phyloP scores from a whole-genome alignment of 202 grass and related monocot genomes.

The Schoenoplectus triqueter region DNA sequence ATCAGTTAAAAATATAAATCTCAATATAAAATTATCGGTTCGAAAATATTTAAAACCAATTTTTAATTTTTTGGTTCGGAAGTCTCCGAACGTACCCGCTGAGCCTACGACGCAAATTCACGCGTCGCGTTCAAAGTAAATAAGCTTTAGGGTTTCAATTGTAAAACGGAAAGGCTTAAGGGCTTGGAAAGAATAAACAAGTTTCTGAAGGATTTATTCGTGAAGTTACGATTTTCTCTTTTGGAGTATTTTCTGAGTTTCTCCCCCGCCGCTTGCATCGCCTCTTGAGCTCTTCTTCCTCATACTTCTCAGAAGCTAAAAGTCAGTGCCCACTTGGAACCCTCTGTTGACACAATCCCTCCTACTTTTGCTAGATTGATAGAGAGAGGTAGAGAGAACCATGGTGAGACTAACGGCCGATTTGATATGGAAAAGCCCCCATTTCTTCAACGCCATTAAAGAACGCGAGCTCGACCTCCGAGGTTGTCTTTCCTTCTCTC shows the following conservation, averaged over 20 bases:
- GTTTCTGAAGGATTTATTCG: slow-evolving; percentile 21
- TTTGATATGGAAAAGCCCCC: slow-evolving; percentile 98
- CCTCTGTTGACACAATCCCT: neutral
- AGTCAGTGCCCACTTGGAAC: neutral
- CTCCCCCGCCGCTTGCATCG: neutral
- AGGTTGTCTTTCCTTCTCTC: slow-evolving; percentile 40
- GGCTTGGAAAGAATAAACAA: neutral
- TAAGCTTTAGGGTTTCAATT: neutral
- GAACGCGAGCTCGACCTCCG: slow-evolving; percentile 90
- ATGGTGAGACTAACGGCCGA: slow-evolving; percentile 95
- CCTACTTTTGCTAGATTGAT: neutral
- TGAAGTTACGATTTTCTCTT: neutral
- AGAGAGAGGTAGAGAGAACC: slow-evolving; percentile 2
- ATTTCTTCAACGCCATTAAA: slow-evolving; percentile 98
- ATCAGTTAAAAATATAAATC: too few species aligned
- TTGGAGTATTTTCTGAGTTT: neutral
- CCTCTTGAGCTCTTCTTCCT: neutral
- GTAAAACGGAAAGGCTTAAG: neutral
- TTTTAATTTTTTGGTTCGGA: too few species aligned
- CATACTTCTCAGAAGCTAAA: neutral
- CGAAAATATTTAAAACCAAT: too few species aligned
- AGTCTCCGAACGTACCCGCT: too few species aligned
- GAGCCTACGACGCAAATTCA: too few species aligned
- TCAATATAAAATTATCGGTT: too few species aligned
- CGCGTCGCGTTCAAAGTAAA: too few species aligned